Conservation (phyloP, 257 asterid genomes). For the Cinchona pubescens region DNA sequence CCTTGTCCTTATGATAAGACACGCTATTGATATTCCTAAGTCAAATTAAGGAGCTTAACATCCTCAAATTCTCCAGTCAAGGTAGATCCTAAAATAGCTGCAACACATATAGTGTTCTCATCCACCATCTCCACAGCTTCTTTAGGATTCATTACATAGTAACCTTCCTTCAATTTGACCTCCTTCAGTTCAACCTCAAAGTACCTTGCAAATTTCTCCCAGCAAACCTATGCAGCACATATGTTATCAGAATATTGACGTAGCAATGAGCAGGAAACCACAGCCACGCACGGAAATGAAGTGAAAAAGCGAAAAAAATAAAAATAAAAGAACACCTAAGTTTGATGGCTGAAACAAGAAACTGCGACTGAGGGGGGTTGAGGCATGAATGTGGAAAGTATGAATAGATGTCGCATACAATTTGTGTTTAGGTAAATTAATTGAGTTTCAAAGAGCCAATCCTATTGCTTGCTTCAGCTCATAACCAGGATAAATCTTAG, state of each 20-base stretch:
- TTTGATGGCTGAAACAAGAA: neutral
- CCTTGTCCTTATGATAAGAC: slow-evolving; percentile 61
- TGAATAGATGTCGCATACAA: too few relatives aligned
- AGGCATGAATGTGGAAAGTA: neutral
- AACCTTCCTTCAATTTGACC: slow-evolving; percentile 67
- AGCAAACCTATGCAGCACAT: slow-evolving; percentile 48
- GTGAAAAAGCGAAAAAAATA: too few relatives aligned
- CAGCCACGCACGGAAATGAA: too few relatives aligned
- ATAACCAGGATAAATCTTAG: too few relatives aligned
- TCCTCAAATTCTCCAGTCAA: slow-evolving; percentile 75
- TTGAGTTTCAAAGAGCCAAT: neutral
- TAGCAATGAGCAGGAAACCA: neutral
- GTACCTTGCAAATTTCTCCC: slow-evolving; percentile 80
- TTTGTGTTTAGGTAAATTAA: too few relatives aligned
- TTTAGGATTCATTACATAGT: slow-evolving; percentile 61
- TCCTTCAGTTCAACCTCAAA: slow-evolving; percentile 79
- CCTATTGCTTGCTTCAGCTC: neutral
- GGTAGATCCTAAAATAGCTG: slow-evolving; percentile 80
- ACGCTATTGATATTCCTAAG: too few relatives aligned
- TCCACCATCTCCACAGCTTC: slow-evolving; percentile 74
- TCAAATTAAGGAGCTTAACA: slow-evolving; percentile 65
- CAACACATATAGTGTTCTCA: slow-evolving; percentile 73
- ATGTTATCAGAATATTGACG: neutral
- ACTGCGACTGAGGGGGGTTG: too few relatives aligned
- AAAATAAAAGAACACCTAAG: too few relatives aligned